Evolutionary conservation across 2,329 filamentous ascomycete genomes (phyloP), one percentile per base, ranked within the genome.

Genomic region (Aspergillus sp.): DNA sequence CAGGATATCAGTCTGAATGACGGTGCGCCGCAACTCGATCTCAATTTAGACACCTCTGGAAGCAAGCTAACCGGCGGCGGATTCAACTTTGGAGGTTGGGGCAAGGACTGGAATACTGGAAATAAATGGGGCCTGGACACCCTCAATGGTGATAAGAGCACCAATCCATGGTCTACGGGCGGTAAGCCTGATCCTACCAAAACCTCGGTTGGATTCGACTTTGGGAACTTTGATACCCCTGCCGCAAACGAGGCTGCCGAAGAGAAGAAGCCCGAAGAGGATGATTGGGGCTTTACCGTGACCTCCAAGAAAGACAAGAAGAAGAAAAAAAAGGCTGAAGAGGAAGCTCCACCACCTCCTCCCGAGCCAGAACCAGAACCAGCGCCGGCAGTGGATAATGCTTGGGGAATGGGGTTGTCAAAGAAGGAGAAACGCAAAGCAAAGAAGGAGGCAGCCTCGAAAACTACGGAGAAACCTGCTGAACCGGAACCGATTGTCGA

Each of bases 1-100:
- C 79, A 88, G 42, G 85, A 89, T 24, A 83, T 90, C 58, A 87
- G 83, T 61, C 70, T 90, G 22, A 80, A 85, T 58, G 84, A 86
- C 51, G 65, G 72, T 22, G 77, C 74, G n/a, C 81, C 83, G 1
- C 81, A 82, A 50, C 65, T 84, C 5, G 81, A 85, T 55, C 64
- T 84, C 13, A 79, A 76, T 54, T 79, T 84, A 60, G 79, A 79
- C 59, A 74, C 76, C 46, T 66, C 73, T n/a, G 70, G 65, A 22
- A 64, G 67, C 20, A 71, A 72, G 32, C 64, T 66, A n/a, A 71
- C 73, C 20, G 67, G 69, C 3, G 67, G 62, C 44, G 69, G 64
- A 13, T 68, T 66, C 61, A 69, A 70, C 3, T 79, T 87, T 60
- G 79, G 83, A 45, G 72, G 76, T 36, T 88, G 84, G 83, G 82